Conservation (phyloP, 1,284 basidiomycete species). For the Tilletia indica region DNA sequence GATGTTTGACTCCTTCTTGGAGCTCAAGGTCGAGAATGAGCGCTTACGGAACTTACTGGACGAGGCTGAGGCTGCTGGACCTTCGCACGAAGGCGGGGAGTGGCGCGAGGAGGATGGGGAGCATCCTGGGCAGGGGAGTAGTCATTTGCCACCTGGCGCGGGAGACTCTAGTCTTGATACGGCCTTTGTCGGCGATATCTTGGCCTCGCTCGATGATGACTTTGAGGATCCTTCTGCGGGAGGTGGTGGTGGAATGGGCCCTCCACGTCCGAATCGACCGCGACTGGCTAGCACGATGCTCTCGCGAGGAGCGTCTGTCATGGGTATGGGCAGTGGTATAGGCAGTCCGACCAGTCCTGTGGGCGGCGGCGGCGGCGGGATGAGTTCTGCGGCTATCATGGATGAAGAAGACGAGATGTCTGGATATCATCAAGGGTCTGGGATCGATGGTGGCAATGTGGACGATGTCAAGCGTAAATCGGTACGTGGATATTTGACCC, state of each 20-base stretch:
- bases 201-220: conserved; percentile 12
- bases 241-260: background rate
- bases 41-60: conserved; percentile 36
- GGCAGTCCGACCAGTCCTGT: conserved; percentile 13
- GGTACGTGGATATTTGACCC: background rate
- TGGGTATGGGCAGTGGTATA: background rate
- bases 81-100: conserved; percentile 31
- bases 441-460: background rate
- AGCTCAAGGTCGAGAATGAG: conserved; percentile 52
- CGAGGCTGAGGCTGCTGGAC: conserved; percentile 15
- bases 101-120: conserved; percentile 31
- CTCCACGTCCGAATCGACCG: background rate
- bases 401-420: background rate
- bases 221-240: background rate
- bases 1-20: conserved; percentile 51
- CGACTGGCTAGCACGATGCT: background rate
- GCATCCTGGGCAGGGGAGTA: background rate
- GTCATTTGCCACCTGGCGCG: background rate
- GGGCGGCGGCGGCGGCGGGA: too few relatives aligned
- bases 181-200: background rate
- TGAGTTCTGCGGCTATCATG: background rate
- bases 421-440: background rate
- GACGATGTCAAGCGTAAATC: background rate
- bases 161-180: background rate
- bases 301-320: conserved; percentile 1